These are phyloP conservation scores for Trichoderma arundinaceum DNA, from an alignment of 2,329 filamentous ascomycete species.

Conservation along the genomic window DNA sequence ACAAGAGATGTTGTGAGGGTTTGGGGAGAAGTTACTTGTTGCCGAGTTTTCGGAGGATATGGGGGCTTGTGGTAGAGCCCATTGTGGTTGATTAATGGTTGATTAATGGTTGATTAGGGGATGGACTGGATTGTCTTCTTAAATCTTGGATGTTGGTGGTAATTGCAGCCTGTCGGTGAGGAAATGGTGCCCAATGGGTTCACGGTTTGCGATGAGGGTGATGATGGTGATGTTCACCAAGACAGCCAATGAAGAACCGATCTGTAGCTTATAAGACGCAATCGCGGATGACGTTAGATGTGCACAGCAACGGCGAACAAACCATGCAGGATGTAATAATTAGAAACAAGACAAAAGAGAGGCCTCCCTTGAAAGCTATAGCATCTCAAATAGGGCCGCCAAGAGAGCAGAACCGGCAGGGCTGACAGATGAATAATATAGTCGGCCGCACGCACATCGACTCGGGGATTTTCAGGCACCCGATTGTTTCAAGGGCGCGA, in stretches of 20 bases:
- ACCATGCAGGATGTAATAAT: too few relatives aligned
- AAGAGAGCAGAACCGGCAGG: neutral
- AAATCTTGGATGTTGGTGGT: neutral
- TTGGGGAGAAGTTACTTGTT: slow-evolving; percentile 36
- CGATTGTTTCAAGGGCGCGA: too few relatives aligned
- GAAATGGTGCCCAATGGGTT: neutral
- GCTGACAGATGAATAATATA: too few relatives aligned
- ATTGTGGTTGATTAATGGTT: slow-evolving; percentile 1
- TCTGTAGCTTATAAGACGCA: too few relatives aligned
- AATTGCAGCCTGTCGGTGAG: neutral
- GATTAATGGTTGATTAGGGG: neutral
- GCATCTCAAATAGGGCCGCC: neutral
- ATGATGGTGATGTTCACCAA: neutral
- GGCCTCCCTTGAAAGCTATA: neutral
- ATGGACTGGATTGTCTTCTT: neutral
- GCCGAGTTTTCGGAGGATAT: slow-evolving; percentile 39
- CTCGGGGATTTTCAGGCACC: too few relatives aligned
- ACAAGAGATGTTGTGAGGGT: neutral
- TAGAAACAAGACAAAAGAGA: neutral
- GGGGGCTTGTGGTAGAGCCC: slow-evolving; percentile 7
- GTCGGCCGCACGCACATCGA: too few relatives aligned
- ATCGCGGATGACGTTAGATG: too few relatives aligned
- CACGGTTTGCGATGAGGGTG: neutral
- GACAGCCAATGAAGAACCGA: too few relatives aligned
- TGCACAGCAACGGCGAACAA: too few relatives aligned